Conservation (phyloP, 2,329 filamentous ascomycete genomes). For the Zymoseptoria ardabiliae region DNA sequence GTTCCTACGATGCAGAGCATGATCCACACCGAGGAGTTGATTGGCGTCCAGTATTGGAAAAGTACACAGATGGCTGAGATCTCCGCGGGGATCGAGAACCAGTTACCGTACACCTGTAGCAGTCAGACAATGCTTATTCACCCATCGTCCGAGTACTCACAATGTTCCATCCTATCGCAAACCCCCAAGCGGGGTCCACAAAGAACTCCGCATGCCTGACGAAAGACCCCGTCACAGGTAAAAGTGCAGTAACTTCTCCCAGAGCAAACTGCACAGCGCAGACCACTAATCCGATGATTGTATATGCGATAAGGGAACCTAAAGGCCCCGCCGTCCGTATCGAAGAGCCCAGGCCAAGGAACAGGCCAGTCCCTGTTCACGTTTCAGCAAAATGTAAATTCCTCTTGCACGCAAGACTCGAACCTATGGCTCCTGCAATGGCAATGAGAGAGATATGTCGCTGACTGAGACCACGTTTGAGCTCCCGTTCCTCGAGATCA, state of each 20-base stretch:
- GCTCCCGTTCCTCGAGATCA: conserved; percentile 22
- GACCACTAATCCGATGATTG: conserved; percentile 31
- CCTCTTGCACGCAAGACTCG: neutral
- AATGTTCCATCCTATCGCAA: conserved; percentile 32
- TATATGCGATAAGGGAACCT: conserved; percentile 30
- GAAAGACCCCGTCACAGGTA: conserved; percentile 34
- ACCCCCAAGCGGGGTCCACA: conserved; percentile 31
- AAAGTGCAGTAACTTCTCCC: conserved; percentile 33
- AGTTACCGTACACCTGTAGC: conserved; percentile 21
- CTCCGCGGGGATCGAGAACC: conserved; percentile 28
- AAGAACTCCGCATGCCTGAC: conserved; percentile 33
- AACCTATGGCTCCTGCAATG: conserved; percentile 63
- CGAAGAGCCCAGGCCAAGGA: conserved; percentile 19
- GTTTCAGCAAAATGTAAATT: neutral
- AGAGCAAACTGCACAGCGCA: conserved; percentile 30
- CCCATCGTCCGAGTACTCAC: neutral
- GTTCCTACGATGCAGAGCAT: conserved; percentile 29
- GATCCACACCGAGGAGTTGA: conserved; percentile 31
- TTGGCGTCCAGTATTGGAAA: conserved; percentile 24
- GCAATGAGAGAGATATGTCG: conserved; percentile 56
- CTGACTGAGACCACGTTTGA: conserved; percentile 46
- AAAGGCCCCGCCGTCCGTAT: conserved; percentile 18
- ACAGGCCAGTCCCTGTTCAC: conserved; percentile 20
- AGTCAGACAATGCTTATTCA: neutral
- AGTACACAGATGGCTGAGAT: conserved; percentile 21